Evolutionary conservation across 1,284 basidiomycete species (phyloP).

Genomic region (Microbotryomycetes sp.): DNA sequence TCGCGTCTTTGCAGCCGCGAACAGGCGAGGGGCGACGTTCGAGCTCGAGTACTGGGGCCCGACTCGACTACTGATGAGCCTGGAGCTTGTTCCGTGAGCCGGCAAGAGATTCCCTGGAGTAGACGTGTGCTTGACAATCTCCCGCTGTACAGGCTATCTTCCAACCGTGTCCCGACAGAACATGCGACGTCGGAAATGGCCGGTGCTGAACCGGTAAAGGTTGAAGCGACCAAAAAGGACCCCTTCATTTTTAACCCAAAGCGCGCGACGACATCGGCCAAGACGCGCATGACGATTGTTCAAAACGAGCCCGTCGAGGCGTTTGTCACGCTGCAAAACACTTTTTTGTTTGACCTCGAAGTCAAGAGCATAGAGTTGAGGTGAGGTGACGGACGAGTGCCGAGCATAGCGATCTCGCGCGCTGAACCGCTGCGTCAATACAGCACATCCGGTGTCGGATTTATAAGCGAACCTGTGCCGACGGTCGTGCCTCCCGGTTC

Average conservation of each 20-base stretch:
- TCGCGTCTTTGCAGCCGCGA: slow-evolving; percentile 27
- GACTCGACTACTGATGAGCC: slow-evolving; percentile 29
- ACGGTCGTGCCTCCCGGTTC: slow-evolving; percentile 65
- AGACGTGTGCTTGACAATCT: neutral
- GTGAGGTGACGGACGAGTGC: slow-evolving; percentile 46
- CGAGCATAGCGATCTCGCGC: too few relatives aligned
- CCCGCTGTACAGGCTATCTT: slow-evolving; percentile 52
- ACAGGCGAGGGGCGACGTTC: slow-evolving; percentile 15
- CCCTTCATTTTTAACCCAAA: slow-evolving; percentile 85
- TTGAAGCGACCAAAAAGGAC: slow-evolving; percentile 44
- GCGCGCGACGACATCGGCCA: slow-evolving; percentile 42
- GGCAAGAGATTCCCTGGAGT: neutral
- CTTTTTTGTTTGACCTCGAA: slow-evolving; percentile 83
- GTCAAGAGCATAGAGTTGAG: slow-evolving; percentile 70
- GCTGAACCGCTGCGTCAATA: slow-evolving; percentile 5
- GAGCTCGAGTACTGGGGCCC: slow-evolving; percentile 42
- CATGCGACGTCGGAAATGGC: slow-evolving; percentile 43
- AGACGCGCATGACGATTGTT: slow-evolving; percentile 52
- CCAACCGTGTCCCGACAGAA: slow-evolving; percentile 63
- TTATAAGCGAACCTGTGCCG: slow-evolving; percentile 56
- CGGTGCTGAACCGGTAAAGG: slow-evolving; percentile 18
- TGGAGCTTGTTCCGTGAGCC: slow-evolving; percentile 25
- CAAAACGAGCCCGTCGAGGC: slow-evolving; percentile 78
- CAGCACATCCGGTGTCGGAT: slow-evolving; percentile 72
- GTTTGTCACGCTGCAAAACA: slow-evolving; percentile 76